Conservation (phyloP, 371 early-diverging fungal genomes). For the Actinomortierella ambigua region DNA sequence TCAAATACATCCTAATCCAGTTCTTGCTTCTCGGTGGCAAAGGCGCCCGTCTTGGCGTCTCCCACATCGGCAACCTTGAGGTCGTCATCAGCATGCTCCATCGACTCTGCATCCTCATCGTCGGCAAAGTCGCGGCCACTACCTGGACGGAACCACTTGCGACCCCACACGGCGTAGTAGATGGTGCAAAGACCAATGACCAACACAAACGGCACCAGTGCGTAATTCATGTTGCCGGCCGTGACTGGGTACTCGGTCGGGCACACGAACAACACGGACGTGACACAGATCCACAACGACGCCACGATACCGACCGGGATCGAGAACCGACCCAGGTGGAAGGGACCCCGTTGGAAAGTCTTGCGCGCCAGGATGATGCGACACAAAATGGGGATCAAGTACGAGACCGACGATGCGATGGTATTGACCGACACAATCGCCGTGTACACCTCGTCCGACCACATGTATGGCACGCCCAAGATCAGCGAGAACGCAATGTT, state of each 20-base stretch:
- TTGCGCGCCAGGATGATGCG: constrained; percentile 56
- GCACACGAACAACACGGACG: constrained; percentile 62
- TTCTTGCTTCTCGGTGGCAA: too few relatives aligned
- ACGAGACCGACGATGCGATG: constrained; percentile 71
- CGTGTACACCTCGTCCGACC: constrained; percentile 57
- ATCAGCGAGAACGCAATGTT: constrained; percentile 50
- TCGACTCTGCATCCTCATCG: too few relatives aligned
- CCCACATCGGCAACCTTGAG: too few relatives aligned
- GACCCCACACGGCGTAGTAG: constrained; percentile 56
- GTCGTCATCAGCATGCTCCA: too few relatives aligned
- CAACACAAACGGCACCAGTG: constrained; percentile 47
- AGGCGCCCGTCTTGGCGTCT: too few relatives aligned
- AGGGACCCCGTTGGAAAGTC: constrained; percentile 62
- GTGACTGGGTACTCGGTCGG: constrained; percentile 70
- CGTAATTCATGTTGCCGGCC: constrained; percentile 65
- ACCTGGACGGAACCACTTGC: constrained; percentile 56
- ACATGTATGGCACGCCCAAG: constrained; percentile 54
- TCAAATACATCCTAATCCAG: too few relatives aligned
- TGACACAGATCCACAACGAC: constrained; percentile 61
- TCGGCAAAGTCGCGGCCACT: constrained; percentile 8
- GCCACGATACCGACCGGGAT: constrained; percentile 53
- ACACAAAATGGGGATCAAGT: constrained; percentile 67
- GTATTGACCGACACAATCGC: constrained; percentile 74
- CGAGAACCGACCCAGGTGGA: constrained; percentile 54
- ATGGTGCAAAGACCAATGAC: constrained; percentile 49